These are phyloP conservation scores for Fusarium camptoceras DNA, from an alignment of 2,329 filamentous ascomycete genomes.

Conservation along the genomic window DNA sequence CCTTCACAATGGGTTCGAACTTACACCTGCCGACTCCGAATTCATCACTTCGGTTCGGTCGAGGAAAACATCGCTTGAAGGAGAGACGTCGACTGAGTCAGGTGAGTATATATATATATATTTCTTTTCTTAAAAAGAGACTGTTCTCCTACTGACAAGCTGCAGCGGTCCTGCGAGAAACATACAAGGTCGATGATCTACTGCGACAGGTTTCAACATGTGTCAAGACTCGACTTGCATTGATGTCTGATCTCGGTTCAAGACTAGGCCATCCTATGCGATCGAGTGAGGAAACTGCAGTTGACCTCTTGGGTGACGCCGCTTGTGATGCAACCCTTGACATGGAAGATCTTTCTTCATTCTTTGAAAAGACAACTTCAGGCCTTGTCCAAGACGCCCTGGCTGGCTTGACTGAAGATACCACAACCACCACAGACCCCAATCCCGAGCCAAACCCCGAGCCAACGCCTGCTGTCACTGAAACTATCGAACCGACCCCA, in stretches of 20 bases:
- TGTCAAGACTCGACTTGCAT: slow-evolving; percentile 50
- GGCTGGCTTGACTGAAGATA: slow-evolving; percentile 52
- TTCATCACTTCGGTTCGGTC: slow-evolving; percentile 51
- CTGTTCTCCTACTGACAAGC: slow-evolving; percentile 25
- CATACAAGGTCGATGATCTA: slow-evolving; percentile 56
- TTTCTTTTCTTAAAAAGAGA: background rate
- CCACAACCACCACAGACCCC: background rate
- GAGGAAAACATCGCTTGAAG: slow-evolving; percentile 51
- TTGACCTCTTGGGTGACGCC: slow-evolving; percentile 46
- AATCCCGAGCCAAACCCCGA: slow-evolving; percentile 38
- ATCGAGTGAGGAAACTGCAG: slow-evolving; percentile 42
- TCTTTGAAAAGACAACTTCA: slow-evolving; percentile 57
- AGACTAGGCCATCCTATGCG: slow-evolving; percentile 54
- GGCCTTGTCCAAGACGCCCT: slow-evolving; percentile 56
- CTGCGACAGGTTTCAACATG: slow-evolving; percentile 51
- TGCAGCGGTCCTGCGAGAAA: slow-evolving; percentile 50
- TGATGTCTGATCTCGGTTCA: slow-evolving; percentile 50
- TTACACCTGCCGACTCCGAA: slow-evolving; percentile 52
- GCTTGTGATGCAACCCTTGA: slow-evolving; percentile 51
- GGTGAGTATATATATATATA: slow-evolving; percentile 48
- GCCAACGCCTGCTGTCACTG: slow-evolving; percentile 23
- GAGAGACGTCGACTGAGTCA: slow-evolving; percentile 44
- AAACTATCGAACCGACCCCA: slow-evolving; percentile 37
- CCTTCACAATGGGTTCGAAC: slow-evolving; percentile 48
- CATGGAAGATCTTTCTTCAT: slow-evolving; percentile 56